These are phyloP conservation scores for Eucalyptus fibrosa DNA, from an alignment of 345 rosid genomes.

Conservation along the genomic window DNA sequence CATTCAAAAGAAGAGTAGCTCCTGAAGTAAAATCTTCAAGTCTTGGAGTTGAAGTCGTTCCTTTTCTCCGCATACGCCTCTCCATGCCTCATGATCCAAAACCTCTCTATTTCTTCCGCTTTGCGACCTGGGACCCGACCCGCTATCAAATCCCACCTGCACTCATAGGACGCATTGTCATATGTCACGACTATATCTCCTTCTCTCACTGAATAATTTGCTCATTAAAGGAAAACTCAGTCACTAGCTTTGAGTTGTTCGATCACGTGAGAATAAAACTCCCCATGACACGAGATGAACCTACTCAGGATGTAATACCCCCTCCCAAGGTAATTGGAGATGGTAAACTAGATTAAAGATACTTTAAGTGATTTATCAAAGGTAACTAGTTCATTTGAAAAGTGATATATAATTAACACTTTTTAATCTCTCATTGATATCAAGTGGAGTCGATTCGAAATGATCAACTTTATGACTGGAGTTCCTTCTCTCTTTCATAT, in stretches of 20 bases:
- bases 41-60: background rate
- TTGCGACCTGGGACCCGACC: conserved; percentile 13
- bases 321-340: background rate
- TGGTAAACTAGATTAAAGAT: background rate
- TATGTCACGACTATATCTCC: background rate
- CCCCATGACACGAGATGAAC: background rate
- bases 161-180: background rate
- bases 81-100: conserved; percentile 20
- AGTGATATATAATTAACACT: background rate
- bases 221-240: background rate
- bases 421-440: background rate
- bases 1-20: background rate
- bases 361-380: background rate
- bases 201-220: background rate
- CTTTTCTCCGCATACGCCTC: conserved; percentile 5
- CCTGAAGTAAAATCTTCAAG: background rate
- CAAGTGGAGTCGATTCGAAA: background rate
- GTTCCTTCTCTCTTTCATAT: background rate
- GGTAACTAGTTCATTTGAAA: background rate
- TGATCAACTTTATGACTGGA: background rate
- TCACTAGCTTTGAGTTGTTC: background rate
- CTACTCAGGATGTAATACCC: background rate
- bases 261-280: background rate
- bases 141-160: conserved; percentile 27
- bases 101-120: conserved; percentile 19